Base-by-base conservation (phyloP, 1,139 yeast species). In the Scheffersomyces quercinus region DNA sequence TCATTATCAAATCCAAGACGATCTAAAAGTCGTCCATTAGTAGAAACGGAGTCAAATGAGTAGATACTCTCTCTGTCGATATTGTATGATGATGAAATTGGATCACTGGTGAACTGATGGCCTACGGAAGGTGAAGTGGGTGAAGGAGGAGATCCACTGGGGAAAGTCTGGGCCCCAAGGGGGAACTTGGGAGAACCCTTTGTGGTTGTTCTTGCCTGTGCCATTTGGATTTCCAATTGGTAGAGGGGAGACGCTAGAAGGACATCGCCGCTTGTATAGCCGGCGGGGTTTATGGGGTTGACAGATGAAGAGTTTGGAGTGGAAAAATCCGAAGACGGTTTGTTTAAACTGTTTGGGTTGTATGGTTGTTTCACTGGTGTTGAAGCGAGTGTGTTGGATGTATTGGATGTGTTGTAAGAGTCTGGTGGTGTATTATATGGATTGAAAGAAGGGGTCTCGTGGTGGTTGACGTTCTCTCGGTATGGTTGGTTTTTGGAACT, bases 21-120 rank as follows among this genome's bases (percentile, higher is more conserved):
- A 47, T 74, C 79, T 14, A 74, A 56, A 29, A 74, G 58, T 37
- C 77, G 52, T 5, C 77, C 77, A 47, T 59, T 69, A 29, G 79
- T 73, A 43, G 74, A 64, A 6, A 73, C 75, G 3, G 77, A 72
- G 39, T 73, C 79, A 46, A 73, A 74, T 10, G 77, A 71, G 52
- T 71, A 73, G 14, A 74, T 54, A 45, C 74, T 68, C 30, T 60
- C 68, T 36, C 61, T 47, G 45, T 68, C 75, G 12, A 13, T n/a
- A 24, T 14, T 24, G 8, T 26, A 20, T n/a, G n/a, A 9, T 10
- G 35, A 31, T 11, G 9, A 8, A 3, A 31, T 12, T 4, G 38
- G 29, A 6, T 24, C 41, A 6, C 10, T 11, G 10, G 35, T 13
- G 30, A 34, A 13, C 42, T 39, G 42, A 26, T 13, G 37, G n/a